Evolutionary conservation across 495 filamentous ascomycete species (phyloP).

Genomic region (Trichoderma erinaceum): DNA sequence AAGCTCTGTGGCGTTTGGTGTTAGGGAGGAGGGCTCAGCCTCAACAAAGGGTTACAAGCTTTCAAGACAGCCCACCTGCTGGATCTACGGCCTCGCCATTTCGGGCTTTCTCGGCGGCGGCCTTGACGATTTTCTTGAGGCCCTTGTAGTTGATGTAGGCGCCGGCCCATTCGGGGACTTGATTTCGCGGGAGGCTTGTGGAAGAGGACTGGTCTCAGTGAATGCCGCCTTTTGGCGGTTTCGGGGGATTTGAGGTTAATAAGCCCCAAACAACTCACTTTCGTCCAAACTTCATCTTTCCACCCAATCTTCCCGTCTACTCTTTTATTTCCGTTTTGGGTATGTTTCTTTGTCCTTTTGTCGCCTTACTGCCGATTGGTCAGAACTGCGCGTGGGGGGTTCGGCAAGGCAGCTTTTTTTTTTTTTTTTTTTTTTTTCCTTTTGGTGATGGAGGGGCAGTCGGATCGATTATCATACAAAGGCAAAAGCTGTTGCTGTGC

Average conservation of each 20-base stretch:
- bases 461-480: background rate
- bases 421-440: background rate
- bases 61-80: constrained; percentile 46
- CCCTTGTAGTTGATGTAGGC: constrained; percentile 95
- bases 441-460: background rate
- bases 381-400: constrained; percentile 5
- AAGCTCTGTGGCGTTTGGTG: constrained; percentile 58
- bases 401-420: constrained; percentile 3
- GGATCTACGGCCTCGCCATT: constrained; percentile 71
- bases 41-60: background rate
- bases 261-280: constrained; percentile 38
- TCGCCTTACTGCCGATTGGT: background rate
- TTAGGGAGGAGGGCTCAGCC: constrained; percentile 22
- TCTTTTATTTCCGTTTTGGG: background rate
- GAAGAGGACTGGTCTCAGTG: background rate
- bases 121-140: constrained; percentile 90
- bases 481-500: too few species aligned
- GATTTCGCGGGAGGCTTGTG: constrained; percentile 74
- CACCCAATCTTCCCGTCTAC: constrained; percentile 14
- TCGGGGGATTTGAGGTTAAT: background rate
- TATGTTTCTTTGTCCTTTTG: background rate
- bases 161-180: constrained; percentile 92
- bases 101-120: constrained; percentile 55
- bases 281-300: constrained; percentile 72
- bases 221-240: background rate